Base-by-base conservation (phyloP, 768 basidiomycete genomes). In the Lyophyllum decastes region DNA sequence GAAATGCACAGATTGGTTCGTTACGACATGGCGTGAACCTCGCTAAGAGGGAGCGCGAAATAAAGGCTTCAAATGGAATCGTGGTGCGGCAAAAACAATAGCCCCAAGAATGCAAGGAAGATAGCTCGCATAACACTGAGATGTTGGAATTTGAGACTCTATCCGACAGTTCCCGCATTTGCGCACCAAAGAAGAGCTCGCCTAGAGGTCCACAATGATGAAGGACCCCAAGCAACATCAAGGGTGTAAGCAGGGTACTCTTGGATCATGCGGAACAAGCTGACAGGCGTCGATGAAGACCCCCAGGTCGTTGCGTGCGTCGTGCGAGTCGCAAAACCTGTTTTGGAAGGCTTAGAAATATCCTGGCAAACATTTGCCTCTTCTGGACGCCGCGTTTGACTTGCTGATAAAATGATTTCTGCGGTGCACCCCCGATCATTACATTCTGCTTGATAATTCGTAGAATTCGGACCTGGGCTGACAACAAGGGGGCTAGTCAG, bases 271-370 rank as follows among this genome's bases (percentile, higher is more conserved):
- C 19, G 25, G 25, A 33, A 14, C 14, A 17, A 17, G 7, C 16
- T 26, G 51, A 16, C 38, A 40, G 24, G 25, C 51, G 51, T 24
- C 17, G 51, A 33, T 16, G 27, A 48, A 21, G n/a, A 47, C 46
- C 46, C 19, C 2, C 30, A 4, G 47, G 17, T 27, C 24, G 22
- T 48, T 30, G 8, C 44, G n/a, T 49, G 27, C 12, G 33, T 54
- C 59, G 59, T 57, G 59, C 47, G 59, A 57, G 46, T 44, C 44
- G 35, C 46, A 3, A 43, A 44, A 43, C 59, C 55, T 14, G 14
- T 53, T 60, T 47, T 10, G 46, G 51, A 53, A 52, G 46, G 22
- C 41, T 34, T 25, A 30, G 19, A 17, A 30, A 3, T 30, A 16
- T n/a, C 26, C 26, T 57, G 59, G 51, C n/a, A 53, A 47, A 43